These are phyloP conservation scores for Adenanthera pavonina DNA, from an alignment of 306 rosid genomes.

Conservation along the genomic window DNA sequence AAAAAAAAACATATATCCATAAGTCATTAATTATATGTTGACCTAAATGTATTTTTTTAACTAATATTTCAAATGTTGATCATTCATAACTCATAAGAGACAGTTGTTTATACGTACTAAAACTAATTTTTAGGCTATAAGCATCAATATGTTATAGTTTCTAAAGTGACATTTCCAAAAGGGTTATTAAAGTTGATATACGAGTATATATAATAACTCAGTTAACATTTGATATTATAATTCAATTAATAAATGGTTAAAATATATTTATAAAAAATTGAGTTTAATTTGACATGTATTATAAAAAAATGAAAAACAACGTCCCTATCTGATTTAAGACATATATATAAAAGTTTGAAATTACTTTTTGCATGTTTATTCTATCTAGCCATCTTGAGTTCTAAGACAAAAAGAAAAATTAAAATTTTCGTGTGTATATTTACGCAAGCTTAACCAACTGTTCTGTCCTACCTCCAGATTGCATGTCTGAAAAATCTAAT, in stretches of 20 bases:
- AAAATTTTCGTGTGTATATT: too few relatives aligned
- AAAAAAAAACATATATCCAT: too few relatives aligned
- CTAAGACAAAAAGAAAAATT: neutral
- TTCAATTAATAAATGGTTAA: neutral
- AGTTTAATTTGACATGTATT: neutral
- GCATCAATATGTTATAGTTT: too few relatives aligned
- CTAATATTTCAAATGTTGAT: too few relatives aligned
- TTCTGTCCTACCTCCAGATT: neutral
- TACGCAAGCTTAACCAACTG: neutral
- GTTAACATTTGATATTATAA: neutral
- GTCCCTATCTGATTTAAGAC: neutral
- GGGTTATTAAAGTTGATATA: too few relatives aligned
- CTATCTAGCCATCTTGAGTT: neutral
- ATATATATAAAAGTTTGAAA: too few relatives aligned
- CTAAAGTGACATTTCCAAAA: too few relatives aligned
- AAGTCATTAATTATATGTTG: too few relatives aligned
- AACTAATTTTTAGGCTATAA: neutral
- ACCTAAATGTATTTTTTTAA: too few relatives aligned
- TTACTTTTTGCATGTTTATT: too few relatives aligned
- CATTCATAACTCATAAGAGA: neutral
- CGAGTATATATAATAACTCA: neutral
- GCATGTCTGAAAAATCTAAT: neutral
- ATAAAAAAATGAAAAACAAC: too few relatives aligned
- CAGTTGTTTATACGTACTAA: too few relatives aligned
- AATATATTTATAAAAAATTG: neutral